phyloP scores from a whole-genome alignment of 345 rosid species.

The Kernera saxatilis region DNA sequence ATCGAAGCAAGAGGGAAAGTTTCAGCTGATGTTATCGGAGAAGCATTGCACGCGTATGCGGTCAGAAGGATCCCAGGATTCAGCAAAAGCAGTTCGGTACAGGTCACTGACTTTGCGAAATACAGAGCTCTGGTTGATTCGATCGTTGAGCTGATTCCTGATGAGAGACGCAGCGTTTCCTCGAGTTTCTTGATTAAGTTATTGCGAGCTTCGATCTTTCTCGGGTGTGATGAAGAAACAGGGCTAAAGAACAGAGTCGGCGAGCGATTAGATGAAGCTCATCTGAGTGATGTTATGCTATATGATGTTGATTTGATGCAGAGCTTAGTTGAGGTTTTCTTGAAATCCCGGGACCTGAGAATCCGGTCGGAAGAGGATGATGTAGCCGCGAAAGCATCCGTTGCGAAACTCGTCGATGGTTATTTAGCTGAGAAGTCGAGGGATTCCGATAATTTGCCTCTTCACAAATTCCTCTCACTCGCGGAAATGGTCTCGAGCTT shows the following conservation, averaged over 20 bases:
- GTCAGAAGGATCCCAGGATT: slow-evolving; percentile 60
- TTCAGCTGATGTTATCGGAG: slow-evolving; percentile 51
- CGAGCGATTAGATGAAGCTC: slow-evolving; percentile 51
- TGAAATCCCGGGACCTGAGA: slow-evolving; percentile 20
- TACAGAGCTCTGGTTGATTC: slow-evolving; percentile 52
- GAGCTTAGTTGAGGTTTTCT: slow-evolving; percentile 46
- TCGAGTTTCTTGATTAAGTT: slow-evolving; percentile 59
- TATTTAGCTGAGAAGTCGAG: slow-evolving; percentile 64
- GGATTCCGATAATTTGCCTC: slow-evolving; percentile 44
- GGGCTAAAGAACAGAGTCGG: slow-evolving; percentile 50
- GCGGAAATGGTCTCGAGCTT: slow-evolving; percentile 45
- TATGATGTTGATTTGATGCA: slow-evolving; percentile 62
- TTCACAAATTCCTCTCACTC: slow-evolving; percentile 41
- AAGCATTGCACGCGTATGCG: slow-evolving; percentile 57
- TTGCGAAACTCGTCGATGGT: slow-evolving; percentile 57
- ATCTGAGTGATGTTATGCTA: slow-evolving; percentile 41
- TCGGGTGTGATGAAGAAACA: slow-evolving; percentile 44
- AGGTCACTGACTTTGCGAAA: slow-evolving; percentile 40
- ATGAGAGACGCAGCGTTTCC: slow-evolving; percentile 41
- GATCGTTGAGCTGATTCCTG: slow-evolving; percentile 51
- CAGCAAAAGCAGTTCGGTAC: slow-evolving; percentile 43
- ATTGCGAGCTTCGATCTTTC: slow-evolving; percentile 48
- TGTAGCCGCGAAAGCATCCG: slow-evolving; percentile 36
- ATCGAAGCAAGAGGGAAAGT: slow-evolving; percentile 46
- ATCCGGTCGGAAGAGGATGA: slow-evolving; percentile 14